These are phyloP conservation scores for Xylaria longipes DNA, from an alignment of 495 filamentous ascomycete genomes.

Conservation along the genomic window DNA sequence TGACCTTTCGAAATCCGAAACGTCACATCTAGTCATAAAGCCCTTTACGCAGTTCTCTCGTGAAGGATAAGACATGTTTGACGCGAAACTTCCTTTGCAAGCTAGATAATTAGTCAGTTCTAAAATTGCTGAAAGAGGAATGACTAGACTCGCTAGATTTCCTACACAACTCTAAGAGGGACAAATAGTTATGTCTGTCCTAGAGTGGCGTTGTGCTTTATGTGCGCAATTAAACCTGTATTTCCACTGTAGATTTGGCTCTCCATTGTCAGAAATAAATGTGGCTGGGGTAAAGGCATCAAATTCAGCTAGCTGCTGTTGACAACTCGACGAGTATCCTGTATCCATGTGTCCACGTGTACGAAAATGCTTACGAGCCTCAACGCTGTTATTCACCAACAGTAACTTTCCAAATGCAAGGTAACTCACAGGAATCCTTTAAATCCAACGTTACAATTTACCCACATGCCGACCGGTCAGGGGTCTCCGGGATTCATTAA, in stretches of 20 bases:
- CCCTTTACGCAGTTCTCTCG: not conserved
- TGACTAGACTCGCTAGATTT: not conserved
- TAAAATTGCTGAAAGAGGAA: too few species aligned
- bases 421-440: slow-evolving; percentile 2
- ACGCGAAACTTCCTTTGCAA: not conserved
- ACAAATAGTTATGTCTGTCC: not conserved
- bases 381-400: slow-evolving; percentile 1
- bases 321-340: not conserved
- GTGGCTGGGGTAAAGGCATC: not conserved
- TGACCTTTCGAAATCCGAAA: not conserved
- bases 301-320: not conserved
- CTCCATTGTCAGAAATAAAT: not conserved
- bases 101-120: not conserved
- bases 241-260: not conserved
- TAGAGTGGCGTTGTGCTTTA: not conserved
- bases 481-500: not conserved
- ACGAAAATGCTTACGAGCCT: not conserved
- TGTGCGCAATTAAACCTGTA: not conserved
- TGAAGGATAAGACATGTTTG: not conserved
- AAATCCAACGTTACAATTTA: slow-evolving; percentile 28
- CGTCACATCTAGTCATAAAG: not conserved
- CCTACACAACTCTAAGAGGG: not conserved
- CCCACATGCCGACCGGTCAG: not conserved
- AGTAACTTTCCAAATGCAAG: slow-evolving; percentile 12
- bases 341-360: not conserved